Evolutionary conservation across 305 asterid species (phyloP).

Genomic region (Solanum hybrid): DNA sequence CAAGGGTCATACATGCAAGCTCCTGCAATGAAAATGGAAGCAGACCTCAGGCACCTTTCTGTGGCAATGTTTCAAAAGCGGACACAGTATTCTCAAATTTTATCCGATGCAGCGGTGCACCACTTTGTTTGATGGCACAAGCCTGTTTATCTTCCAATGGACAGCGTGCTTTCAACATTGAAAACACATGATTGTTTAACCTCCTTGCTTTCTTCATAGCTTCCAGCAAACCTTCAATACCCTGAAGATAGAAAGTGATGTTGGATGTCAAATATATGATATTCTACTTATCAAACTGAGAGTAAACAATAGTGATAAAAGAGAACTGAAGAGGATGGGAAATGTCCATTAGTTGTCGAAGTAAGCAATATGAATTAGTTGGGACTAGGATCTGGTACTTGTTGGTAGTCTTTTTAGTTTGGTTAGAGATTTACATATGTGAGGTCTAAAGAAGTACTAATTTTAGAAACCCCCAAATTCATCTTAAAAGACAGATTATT

Average conservation of each 20-base stretch:
- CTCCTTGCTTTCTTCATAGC: constrained; percentile 97
- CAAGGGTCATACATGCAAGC: not conserved
- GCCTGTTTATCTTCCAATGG: constrained; percentile 99
- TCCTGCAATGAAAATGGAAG: not conserved
- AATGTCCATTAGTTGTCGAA: not conserved
- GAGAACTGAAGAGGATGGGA: not conserved
- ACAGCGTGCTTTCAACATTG: constrained; percentile 93
- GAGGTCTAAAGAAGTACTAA: not conserved
- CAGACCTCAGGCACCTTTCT: constrained; percentile 59
- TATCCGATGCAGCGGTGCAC: constrained; percentile 82
- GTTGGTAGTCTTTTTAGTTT: not conserved
- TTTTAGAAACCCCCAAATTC: not conserved
- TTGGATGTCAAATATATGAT: not conserved
- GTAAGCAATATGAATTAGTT: not conserved
- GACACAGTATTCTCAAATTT: constrained; percentile 94
- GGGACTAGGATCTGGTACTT: not conserved
- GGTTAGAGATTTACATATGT: not conserved
- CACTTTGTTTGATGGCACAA: constrained; percentile 94
- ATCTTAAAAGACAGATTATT: not conserved
- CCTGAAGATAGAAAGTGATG: constrained; percentile 27
- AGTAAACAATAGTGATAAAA: not conserved
- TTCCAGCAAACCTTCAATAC: constrained; percentile 56
- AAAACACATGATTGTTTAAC: constrained; percentile 81
- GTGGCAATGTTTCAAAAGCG: constrained; percentile 95
- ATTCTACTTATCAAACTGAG: not conserved